Percentiles rank a stretch among this genome's conserved stretches.
phyloP scores from a whole-genome alignment of 2,329 filamentous ascomycete genomes.

The Claviceps citrina region DNA sequence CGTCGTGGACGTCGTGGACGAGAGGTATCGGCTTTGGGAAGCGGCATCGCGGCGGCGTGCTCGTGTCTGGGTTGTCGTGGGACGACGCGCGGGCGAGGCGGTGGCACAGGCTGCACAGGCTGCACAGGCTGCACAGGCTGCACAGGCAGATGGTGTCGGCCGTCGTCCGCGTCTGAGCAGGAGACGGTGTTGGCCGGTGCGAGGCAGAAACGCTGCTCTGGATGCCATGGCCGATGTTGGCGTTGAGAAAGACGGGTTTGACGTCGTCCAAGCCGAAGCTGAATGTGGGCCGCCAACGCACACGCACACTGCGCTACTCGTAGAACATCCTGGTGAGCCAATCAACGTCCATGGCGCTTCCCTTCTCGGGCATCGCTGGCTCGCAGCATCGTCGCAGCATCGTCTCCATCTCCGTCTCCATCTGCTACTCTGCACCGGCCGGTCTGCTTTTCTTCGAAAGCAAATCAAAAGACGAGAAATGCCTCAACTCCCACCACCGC shows the following conservation, averaged over 20 bases:
- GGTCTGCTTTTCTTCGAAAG: too few species aligned
- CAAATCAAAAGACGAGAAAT: too few species aligned
- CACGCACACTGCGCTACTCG: too few species aligned
- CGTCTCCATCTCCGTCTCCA: too few species aligned
- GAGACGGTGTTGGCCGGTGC: slow-evolving; percentile 14
- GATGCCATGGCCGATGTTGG: slow-evolving; percentile 16
- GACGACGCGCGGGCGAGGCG: slow-evolving; percentile 8
- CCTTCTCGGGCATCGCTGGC: slow-evolving; percentile 29
- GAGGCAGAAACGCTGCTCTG: slow-evolving; percentile 15
- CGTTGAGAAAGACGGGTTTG: not conserved
- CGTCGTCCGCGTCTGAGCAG: slow-evolving; percentile 10
- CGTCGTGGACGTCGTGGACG: too few species aligned
- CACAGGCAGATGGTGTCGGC: slow-evolving; percentile 8
- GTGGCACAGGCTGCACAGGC: slow-evolving; percentile 20
- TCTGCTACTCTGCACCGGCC: too few species aligned
- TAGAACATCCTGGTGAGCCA: too few species aligned
- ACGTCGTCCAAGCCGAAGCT: not conserved
- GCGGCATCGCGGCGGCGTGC: slow-evolving; percentile 7
- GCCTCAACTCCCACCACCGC: not conserved
- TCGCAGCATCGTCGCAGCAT: too few species aligned
- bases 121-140: slow-evolving; percentile 22
- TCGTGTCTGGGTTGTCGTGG: slow-evolving; percentile 10
- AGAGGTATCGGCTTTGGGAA: slow-evolving; percentile 16
- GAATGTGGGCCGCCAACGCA: too few species aligned
- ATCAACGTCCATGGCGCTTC: slow-evolving; percentile 5